phyloP scores from a whole-genome alignment of 2,329 filamentous ascomycete genomes.

The Onygenales sp. region DNA sequence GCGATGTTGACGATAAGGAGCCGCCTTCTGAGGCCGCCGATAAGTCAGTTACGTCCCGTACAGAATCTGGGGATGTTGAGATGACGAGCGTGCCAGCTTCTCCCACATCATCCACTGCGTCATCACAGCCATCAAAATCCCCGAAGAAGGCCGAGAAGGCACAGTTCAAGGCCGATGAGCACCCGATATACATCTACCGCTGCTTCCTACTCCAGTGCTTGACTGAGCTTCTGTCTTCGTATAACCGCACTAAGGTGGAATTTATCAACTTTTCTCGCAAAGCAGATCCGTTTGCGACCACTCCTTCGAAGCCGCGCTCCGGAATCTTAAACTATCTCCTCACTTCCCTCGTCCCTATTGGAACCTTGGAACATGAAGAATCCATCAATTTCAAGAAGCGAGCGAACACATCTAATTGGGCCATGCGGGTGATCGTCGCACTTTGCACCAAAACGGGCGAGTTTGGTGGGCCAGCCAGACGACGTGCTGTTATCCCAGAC shows the following conservation, averaged over 20 bases:
- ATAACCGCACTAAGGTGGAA: slow-evolving; percentile 91
- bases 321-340: slow-evolving; percentile 90
- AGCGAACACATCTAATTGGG: slow-evolving; percentile 71
- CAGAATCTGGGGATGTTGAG: slow-evolving; percentile 38
- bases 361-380: slow-evolving; percentile 60
- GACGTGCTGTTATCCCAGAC: slow-evolving; percentile 36
- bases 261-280: slow-evolving; percentile 99
- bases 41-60: slow-evolving; percentile 15
- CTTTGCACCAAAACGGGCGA: slow-evolving; percentile 84
- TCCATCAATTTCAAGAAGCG: slow-evolving; percentile 75
- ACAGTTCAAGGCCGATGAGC: slow-evolving; percentile 80
- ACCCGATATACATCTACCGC: slow-evolving; percentile 92
- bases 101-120: slow-evolving; percentile 23
- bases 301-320: slow-evolving; percentile 87
- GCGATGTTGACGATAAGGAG: slow-evolving; percentile 83
- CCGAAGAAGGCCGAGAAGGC: slow-evolving; percentile 59
- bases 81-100: slow-evolving; percentile 36
- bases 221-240: slow-evolving; percentile 79
- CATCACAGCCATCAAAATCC: slow-evolving; percentile 1
- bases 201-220: slow-evolving; percentile 92
- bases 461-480: slow-evolving; percentile 46
- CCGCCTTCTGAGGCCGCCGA: slow-evolving; percentile 14
- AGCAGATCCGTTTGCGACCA: slow-evolving; percentile 69
- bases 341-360: slow-evolving; percentile 62
- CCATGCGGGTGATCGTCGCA: slow-evolving; percentile 76